phyloP scores from a whole-genome alignment of 352 stramenopile species.

The Thalassiosira oceanica region DNA sequence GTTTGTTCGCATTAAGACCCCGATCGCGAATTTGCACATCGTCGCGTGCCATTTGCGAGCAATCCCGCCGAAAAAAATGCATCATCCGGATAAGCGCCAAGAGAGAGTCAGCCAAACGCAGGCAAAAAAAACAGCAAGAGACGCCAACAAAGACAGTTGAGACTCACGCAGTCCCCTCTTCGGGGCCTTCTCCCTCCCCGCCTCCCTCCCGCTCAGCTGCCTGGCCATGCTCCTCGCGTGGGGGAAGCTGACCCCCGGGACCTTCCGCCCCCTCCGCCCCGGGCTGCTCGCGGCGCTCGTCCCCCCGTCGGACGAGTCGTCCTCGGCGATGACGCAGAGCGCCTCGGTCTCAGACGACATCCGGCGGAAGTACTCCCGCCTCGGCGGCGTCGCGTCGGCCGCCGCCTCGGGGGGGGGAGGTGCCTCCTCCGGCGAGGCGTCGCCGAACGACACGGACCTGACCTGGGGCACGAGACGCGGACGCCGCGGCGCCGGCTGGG shows the following conservation, averaged over 20 bases:
- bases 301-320: not conserved
- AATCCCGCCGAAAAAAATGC: too few species aligned
- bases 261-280: not conserved
- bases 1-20: too few species aligned
- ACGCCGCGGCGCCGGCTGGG: not conserved
- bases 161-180: too few species aligned
- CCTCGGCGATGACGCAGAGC: too few species aligned
- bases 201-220: constrained; percentile 3
- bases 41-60: too few species aligned
- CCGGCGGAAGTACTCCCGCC: too few species aligned
- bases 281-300: not conserved
- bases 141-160: too few species aligned
- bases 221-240: constrained; percentile 10
- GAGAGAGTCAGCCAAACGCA: too few species aligned
- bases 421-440: not conserved
- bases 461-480: too few species aligned
- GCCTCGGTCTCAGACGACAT: not conserved
- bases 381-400: constrained; percentile 3
- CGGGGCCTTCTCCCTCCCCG: not conserved
- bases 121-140: too few species aligned
- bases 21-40: too few species aligned
- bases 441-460: constrained; percentile 1
- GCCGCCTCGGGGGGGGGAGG: not conserved
- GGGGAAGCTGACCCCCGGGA: constrained; percentile 1
- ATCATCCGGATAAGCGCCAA: too few species aligned